Base-by-base conservation (phyloP, 768 basidiomycete species). In the Lactarius hengduanensis region DNA sequence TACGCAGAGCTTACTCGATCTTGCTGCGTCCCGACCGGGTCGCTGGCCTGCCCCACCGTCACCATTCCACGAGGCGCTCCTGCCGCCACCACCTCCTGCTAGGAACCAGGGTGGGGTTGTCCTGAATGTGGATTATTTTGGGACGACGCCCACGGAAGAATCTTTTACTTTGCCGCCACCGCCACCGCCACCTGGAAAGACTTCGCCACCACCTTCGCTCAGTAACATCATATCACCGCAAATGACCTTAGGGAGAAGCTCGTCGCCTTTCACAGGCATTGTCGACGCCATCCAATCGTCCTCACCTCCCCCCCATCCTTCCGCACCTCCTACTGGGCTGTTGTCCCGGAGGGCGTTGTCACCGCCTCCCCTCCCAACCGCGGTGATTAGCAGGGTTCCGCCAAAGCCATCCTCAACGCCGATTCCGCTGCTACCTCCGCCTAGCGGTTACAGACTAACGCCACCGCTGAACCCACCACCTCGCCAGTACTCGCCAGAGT, bases 41-140 rank as follows among this genome's bases (percentile, higher is more conserved):
- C 62, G 58, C 34, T 70, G 69, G 69, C 69, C 69, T 6, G 60
- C 64, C 11, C 69, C 64, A 2, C 62, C 62, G 1, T 70, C 68
- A 36, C 63, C 68, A 3, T 58, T 63, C 22, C 59, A 57, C 4
- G 59, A 55, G 26, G 55, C 60, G n/a, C 40, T 66, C 22, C 56
- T 56, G 4, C 68, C 68, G 11, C 65, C 68, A 16, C 30, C 54
- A 32, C 57, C 57, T 2, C 30, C 57, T n/a, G 57, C 22, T n/a
- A 43, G 34, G 41, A 20, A 53, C 53, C 28, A 57, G 22, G 36
- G 45, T 50, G 57, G 32, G 4, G 56, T 32, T 41, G 1, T 4
- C 15, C 20, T 36, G 38, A 70, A 61, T 57, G 69, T 45, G n/a
- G 70, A 64, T 61, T 57, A 53, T 26, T 55, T 71, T 11, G 64